Base-by-base conservation (phyloP, 1,284 basidiomycete genomes). In the Cutaneotrichosporon sp. region DNA sequence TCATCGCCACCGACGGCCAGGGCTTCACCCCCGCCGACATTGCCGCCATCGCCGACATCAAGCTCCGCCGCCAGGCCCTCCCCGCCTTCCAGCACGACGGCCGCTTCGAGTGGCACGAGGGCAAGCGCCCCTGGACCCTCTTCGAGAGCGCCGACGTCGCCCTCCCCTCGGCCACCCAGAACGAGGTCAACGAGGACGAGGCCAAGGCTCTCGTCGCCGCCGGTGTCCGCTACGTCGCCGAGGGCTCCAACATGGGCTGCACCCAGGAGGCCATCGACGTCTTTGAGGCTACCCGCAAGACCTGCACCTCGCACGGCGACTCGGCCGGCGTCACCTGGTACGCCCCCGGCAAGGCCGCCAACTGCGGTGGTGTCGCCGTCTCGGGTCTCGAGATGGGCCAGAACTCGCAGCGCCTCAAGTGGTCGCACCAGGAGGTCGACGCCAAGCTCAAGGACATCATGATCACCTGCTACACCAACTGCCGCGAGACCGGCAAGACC, bases 161-260 rank as follows among this genome's bases (percentile, higher is more conserved):
- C 3, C 84, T 91, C 22, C 89, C 89, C 24, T 87, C 85, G 62
- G 89, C 89, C 14, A 90, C 89, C 27, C 88, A 91, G 80, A 91
- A 91, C 81, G 89, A 91, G 79, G 84, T 91, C 59, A 67, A 62
- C 63, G 84, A 81, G 53, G 85, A 85, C 67, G 89, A 91, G 77
- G 89, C 89, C 59, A 81, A 87, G 78, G 86, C 85, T 10, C 84
- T 90, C 67, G 74, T 90, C 75, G 84, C 84, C 70, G 86, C 87
- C 45, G 89, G 89, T 67, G 85, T 86, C 71, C 82, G 85, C 72
- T 87, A 89, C 80, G 85, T 91, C 59, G 89, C 89, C 62, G 89
- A 91, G 80, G 89, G 89, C 34, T 87, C 86, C 69, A 90, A 90
- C 82, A 88, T 88, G 87, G 79, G 87, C 55, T 87, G 85, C 79